Evolutionary conservation across 192 early-diverging fungal species (phyloP).

Genomic region (Chytriomyces sp.): DNA sequence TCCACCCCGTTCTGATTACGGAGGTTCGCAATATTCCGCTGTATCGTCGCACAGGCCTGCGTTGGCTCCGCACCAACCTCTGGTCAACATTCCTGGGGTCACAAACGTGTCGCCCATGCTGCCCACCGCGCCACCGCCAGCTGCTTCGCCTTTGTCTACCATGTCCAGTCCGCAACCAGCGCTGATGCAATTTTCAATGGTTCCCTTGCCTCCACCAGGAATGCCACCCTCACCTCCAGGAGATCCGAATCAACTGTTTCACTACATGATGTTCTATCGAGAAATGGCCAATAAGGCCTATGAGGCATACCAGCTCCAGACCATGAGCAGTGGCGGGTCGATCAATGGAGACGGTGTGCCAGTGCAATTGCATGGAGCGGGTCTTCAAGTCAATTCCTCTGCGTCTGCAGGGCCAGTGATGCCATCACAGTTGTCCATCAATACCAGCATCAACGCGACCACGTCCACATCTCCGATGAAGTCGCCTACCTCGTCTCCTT

Average conservation of each 20-base stretch:
- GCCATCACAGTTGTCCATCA: background rate
- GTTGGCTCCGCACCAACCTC: background rate
- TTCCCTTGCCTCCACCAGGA: background rate
- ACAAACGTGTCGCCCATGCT: background rate
- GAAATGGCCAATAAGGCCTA: constrained; percentile 8
- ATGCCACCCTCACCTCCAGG: background rate
- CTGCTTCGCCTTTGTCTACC: background rate
- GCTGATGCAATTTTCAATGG: too few relatives aligned
- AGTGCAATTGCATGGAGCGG: background rate
- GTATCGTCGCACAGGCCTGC: background rate
- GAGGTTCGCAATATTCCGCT: background rate
- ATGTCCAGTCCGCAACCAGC: background rate
- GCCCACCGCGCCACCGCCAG: background rate
- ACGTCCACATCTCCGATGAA: background rate
- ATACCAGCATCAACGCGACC: background rate
- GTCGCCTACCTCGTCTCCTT: background rate
- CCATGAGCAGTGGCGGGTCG: background rate
- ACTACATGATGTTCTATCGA: constrained; percentile 4
- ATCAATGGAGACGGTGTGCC: background rate
- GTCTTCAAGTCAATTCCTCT: too few relatives aligned
- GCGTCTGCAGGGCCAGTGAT: background rate
- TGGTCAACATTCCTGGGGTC: background rate
- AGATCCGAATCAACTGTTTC: background rate
- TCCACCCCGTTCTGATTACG: background rate
- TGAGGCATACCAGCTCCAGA: background rate